These are phyloP conservation scores for Neonectria neomacrospora DNA, from an alignment of 2,329 filamentous ascomycete genomes.

Conservation along the genomic window DNA sequence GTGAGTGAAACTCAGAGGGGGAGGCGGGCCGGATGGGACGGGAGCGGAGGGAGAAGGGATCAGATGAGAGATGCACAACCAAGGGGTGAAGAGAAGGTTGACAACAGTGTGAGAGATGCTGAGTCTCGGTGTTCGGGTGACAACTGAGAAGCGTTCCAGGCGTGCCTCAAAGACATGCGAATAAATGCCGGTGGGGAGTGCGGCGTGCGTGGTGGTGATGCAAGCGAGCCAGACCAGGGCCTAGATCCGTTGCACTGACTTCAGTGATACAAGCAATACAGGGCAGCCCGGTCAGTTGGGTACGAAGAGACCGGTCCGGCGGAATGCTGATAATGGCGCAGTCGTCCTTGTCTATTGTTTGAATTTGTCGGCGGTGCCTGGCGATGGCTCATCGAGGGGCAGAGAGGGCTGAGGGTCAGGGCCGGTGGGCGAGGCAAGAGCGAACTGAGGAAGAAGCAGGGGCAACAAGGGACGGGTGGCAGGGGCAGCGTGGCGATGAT, in stretches of 20 bases:
- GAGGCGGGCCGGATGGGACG: constrained; percentile 37
- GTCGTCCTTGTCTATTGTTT: background rate
- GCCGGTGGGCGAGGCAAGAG: constrained; percentile 26
- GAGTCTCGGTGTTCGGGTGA: constrained; percentile 35
- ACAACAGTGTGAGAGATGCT: constrained; percentile 36
- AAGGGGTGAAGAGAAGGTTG: constrained; percentile 24
- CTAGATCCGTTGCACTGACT: constrained; percentile 44
- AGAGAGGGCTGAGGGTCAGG: constrained; percentile 10
- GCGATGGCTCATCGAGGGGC: constrained; percentile 16
- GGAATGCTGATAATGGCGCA: constrained; percentile 12
- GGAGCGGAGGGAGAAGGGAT: constrained; percentile 27
- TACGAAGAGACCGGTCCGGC: background rate
- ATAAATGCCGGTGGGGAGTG: constrained; percentile 45
- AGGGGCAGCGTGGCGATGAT: constrained; percentile 49
- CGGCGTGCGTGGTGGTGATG: constrained; percentile 46
- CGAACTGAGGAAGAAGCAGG: constrained; percentile 39
- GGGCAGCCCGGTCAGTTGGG: constrained; percentile 12
- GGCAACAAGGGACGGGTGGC: constrained; percentile 41
- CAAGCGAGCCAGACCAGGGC: constrained; percentile 46
- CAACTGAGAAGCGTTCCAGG: constrained; percentile 39
- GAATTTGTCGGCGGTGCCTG: constrained; percentile 4
- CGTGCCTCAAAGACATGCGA: constrained; percentile 37
- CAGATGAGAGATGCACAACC: constrained; percentile 19
- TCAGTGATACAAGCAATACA: constrained; percentile 28
- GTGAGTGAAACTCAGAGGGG: constrained; percentile 22